Evolutionary conservation across 176 grass and related monocot species (phyloP), one percentile per base, ranked within the genome.

Genomic region (Eremochloa ophiuroides): DNA sequence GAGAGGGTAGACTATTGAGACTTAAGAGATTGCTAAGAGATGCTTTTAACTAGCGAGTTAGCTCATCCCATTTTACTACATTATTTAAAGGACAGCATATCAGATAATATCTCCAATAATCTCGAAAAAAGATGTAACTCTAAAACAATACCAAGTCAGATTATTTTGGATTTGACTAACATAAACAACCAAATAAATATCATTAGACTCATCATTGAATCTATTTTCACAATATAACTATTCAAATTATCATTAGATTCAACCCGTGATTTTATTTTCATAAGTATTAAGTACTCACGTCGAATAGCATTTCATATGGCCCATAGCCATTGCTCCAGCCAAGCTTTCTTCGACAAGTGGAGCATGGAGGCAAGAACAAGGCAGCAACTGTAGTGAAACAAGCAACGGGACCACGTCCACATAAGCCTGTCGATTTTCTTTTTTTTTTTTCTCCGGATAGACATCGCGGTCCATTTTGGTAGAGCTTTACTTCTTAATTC

Each of bases 341-440:
- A 55, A 71, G 16, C 29, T 73, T 73, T 82, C 20, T 82, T 72
- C 28, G 43, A 35, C 80, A 33, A 42, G 34, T 43, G 72, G 29
- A 37, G 48, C 18, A 51, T 43, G 72, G 29, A 37, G 48, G 30
- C 80, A 44, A 8, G 18, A 82, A 34, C 53, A 62, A 3, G 7
- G 10, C 16, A 81, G 5, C 26, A 20, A 35, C 66, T 58, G 40
- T 48, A n/a, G 13, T 34, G 3, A 35, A 16, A 48, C 10, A 28
- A 10, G 22, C n/a, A 20, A 12, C 2, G 5, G 20, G 29, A 17
- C 80, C 35, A 46, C 29, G 20, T 33, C 31, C 10, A 66, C 31
- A 10, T 8, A 51, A 23, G 62, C 27, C 13, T 40, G 11, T 27
- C 4, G 33, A 41, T 15, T 66, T 75, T 30, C 15, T 28, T 12